Evolutionary conservation across 2,329 filamentous ascomycete genomes (phyloP), one percentile per base, ranked within the genome.

Genomic region (Penicillium sp.): DNA sequence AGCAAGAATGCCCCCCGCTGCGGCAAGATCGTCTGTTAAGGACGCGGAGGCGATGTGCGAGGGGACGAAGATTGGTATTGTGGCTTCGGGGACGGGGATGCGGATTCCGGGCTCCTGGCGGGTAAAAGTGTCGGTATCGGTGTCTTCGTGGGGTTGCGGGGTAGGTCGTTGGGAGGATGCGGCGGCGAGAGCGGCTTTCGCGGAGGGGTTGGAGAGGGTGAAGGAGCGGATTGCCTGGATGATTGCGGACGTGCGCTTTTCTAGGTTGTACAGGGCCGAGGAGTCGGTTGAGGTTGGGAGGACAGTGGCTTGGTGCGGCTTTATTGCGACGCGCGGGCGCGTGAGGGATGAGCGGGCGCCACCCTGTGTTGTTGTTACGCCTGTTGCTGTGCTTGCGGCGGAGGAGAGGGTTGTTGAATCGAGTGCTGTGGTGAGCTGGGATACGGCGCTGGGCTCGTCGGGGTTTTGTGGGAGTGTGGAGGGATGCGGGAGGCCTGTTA

Each of bases 241-340:
- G 48, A 81, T 74, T 21, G 78, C 72, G 5, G 77, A 76, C 3
- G 77, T 80, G 54, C 72, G 71, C 61, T 79, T 80, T 61, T 82
- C 80, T 64, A 81, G 74, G 49, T 68, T 71, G 66, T 82, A 79
- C 3, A 82, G 74, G 1, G 79, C 78, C 21, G 73, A 73, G 4
- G 78, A 72, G 58, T 78, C 73, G 2, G 77, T 80, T 23, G 76
- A 68, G 6, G 69, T 67, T 7, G 80, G 77, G 64, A 75, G 75
- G 17, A 78, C 71, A 41, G 80, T 82, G 5, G 80, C 80, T 63
- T 78, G 76, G 70, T 82, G 79, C 0, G 74, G 77, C 63, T 75
- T 73, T 48, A 81, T 71, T 50, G 46, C 56, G 56, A 44, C 56
- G 23, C 69, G 70, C 3, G 71, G 67, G 17, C 71, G 67, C 13